phyloP scores from a whole-genome alignment of 768 basidiomycete genomes.

The Kwoniella shandongensis region DNA sequence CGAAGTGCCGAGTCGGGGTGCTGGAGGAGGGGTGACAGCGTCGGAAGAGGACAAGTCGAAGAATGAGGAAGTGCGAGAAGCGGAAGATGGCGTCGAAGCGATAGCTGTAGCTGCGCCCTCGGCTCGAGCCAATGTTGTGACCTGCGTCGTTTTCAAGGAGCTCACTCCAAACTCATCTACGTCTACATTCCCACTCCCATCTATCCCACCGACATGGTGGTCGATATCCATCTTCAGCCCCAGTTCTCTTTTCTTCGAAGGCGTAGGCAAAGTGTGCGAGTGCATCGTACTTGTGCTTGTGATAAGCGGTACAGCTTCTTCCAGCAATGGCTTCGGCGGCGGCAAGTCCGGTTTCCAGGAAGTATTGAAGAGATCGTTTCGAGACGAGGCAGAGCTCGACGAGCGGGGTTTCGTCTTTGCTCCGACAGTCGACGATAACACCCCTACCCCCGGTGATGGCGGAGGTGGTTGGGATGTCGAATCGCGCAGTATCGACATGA shows the following conservation, averaged over 20 bases:
- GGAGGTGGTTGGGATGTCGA: background rate
- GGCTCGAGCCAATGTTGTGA: background rate
- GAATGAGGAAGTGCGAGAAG: conserved; percentile 27
- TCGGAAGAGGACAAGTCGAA: conserved; percentile 20
- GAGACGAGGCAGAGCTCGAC: conserved; percentile 15
- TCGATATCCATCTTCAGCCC: conserved; percentile 19
- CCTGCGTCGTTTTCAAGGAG: background rate
- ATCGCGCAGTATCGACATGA: conserved; percentile 14
- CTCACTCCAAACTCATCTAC: conserved; percentile 14
- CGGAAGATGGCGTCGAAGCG: conserved; percentile 1
- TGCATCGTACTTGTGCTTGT: no score
- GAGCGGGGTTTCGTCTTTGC: conserved; percentile 1
- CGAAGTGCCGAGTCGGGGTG: conserved; percentile 3
- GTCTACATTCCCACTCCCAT: background rate
- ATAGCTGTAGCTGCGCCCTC: no score
- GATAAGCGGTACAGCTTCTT: no score
- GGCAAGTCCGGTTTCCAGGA: conserved; percentile 25
- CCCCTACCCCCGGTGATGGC: background rate
- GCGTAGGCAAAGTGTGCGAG: conserved; percentile 6
- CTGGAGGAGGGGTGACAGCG: conserved; percentile 13
- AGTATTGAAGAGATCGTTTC: conserved; percentile 30
- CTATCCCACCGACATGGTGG: background rate
- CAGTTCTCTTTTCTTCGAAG: conserved; percentile 2
- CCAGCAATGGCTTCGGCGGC: conserved; percentile 18
- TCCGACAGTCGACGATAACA: background rate